Base-by-base conservation (phyloP, 148 eudicot genomes). In the Limonium bicolor region DNA sequence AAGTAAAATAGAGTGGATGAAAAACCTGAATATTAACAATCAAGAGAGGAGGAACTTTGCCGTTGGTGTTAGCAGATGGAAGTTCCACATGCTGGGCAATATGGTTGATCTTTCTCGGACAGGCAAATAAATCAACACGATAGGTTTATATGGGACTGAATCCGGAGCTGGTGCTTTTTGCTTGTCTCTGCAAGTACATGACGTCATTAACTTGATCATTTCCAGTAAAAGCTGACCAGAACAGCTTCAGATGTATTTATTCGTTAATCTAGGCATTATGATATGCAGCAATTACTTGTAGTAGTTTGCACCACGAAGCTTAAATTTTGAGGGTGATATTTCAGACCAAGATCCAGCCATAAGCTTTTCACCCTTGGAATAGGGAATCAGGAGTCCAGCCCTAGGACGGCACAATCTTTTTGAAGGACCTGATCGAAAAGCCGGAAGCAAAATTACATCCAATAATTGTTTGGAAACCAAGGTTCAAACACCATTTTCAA, bases 1-100 rank as follows among this genome's bases (percentile, higher is more conserved):
- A n/a, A n/a, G n/a, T n/a, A n/a, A n/a, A n/a, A n/a, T n/a, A n/a
- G n/a, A n/a, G n/a, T n/a, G n/a, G n/a, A n/a, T n/a, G n/a, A n/a
- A 20, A 19, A 44, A 86, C 96, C 96, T 86, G 93, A 36, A 86
- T 61, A 50, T 86, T 86, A 29, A 86, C 82, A 40, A 86, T 66
- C 29, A 86, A 60, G 5, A 86, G 45, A 0, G 96, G 58, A 1
- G 94, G 96, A 37, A 86, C 60, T 45, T 59, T 53, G n/a, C 61
- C 63, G 48, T 76, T 65, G 39, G 65, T 25, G 46, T 72, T 59
- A 28, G 57, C 53, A 29, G 39, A 37, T 7, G 88, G 88, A 55
- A 86, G 85, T 30, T 86, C 76, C 57, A 86, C 59, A 63, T 82
- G 65, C 58, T 73, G 73, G 51, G 88, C 96, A 47, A 86, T 71